Percentiles rank a stretch among this genome's conserved stretches.
Evolutionary conservation across 148 eudicot species (phyloP).

Genomic region (Silene uniflora): DNA sequence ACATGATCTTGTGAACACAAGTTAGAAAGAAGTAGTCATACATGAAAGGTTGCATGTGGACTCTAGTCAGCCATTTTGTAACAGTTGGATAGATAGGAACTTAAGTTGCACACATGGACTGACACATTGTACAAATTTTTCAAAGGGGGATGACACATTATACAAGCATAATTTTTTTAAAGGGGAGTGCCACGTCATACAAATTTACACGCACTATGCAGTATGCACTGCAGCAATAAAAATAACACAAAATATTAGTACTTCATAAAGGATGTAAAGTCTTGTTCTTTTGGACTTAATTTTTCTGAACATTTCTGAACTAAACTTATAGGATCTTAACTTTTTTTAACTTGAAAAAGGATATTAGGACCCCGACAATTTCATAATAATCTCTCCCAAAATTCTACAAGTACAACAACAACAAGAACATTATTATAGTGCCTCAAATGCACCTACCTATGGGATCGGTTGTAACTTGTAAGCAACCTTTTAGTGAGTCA

Average conservation of each 20-base stretch:
- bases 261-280: no score
- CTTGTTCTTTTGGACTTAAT: no score
- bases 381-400: no score
- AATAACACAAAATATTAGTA: neutral
- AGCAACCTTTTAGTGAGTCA: no score
- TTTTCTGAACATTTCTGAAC: no score
- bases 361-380: neutral
- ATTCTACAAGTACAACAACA: no score
- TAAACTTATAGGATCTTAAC: no score
- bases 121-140: no score
- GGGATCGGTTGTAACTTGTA: no score
- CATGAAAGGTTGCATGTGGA: neutral
- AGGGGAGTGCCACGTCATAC: neutral
- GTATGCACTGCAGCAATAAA: neutral
- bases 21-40: neutral
- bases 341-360: no score
- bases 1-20: slow-evolving; percentile 5
- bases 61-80: neutral
- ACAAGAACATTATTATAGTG: no score
- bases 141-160: neutral
- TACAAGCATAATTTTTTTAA: neutral
- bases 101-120: neutral
- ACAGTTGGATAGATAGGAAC: neutral
- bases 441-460: no score
- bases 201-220: neutral